phyloP scores from a whole-genome alignment of 176 grass and related monocot genomes.

The Elaeis guineensis region DNA sequence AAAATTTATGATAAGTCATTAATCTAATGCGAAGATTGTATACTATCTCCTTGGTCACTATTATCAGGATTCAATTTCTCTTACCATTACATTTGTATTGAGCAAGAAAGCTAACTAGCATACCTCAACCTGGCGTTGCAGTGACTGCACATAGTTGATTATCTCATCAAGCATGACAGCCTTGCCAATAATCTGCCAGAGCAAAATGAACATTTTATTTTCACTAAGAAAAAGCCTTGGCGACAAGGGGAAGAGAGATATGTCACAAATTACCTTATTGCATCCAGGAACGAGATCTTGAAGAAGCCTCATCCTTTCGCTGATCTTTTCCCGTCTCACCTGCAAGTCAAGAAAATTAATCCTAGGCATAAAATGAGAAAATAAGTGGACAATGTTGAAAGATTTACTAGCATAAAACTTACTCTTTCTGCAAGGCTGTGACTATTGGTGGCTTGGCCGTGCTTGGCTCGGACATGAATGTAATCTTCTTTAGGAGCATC shows the following conservation, averaged over 20 bases:
- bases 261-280: conserved; percentile 43
- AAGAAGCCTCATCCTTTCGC: conserved; percentile 90
- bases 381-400: conserved; percentile 3
- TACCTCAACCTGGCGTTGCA: conserved; percentile 93
- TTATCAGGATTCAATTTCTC: too few species aligned
- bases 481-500: conserved; percentile 74
- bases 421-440: conserved; percentile 99
- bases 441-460: conserved; percentile 89
- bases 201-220: conserved; percentile 7
- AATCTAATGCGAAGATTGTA: too few species aligned
- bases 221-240: not conserved
- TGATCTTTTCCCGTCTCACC: conserved; percentile 94
- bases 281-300: conserved; percentile 92
- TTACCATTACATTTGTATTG: too few species aligned
- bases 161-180: conserved; percentile 99
- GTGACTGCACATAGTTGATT: conserved; percentile 96
- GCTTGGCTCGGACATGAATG: conserved; percentile 86
- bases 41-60: too few species aligned
- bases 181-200: conserved; percentile 76
- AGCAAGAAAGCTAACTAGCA: not conserved
- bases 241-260: conserved; percentile 4
- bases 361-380: not conserved
- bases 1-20: too few species aligned
- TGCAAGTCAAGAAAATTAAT: conserved; percentile 22
- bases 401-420: conserved; percentile 10